phyloP scores from a whole-genome alignment of 2,329 filamentous ascomycete species.

The Drechslerella dactyloides region DNA sequence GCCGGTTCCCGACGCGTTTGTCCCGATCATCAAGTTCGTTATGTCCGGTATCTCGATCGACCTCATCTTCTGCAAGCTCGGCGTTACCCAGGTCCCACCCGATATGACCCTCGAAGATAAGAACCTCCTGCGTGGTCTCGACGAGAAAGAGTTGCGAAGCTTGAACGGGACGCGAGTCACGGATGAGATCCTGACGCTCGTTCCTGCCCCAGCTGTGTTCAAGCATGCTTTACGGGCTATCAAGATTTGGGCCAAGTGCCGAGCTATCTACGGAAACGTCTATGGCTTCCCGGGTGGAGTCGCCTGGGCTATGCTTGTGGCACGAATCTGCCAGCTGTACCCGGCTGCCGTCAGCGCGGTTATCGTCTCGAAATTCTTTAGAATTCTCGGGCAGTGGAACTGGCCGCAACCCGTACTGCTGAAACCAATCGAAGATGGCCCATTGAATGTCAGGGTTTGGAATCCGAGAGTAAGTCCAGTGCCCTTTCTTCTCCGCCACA shows the following conservation, averaged over 20 bases:
- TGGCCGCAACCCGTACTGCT: slow-evolving; percentile 94
- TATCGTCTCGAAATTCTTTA: slow-evolving; percentile 92
- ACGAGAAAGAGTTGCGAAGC: slow-evolving; percentile 84
- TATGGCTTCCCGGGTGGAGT: slow-evolving; percentile 96
- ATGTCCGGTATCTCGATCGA: slow-evolving; percentile 92
- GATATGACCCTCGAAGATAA: slow-evolving; percentile 81
- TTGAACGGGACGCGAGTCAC: slow-evolving; percentile 94
- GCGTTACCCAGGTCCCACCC: slow-evolving; percentile 72
- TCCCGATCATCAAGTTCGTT: slow-evolving; percentile 97
- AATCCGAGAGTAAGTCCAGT: slow-evolving; percentile 76
- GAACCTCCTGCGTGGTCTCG: slow-evolving; percentile 80
- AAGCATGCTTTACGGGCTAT: slow-evolving; percentile 86
- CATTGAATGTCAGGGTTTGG: slow-evolving; percentile 85
- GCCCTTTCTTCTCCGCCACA: background rate
- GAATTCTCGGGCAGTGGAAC: slow-evolving; percentile 85
- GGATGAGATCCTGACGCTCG: slow-evolving; percentile 84
- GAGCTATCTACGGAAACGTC: slow-evolving; percentile 93
- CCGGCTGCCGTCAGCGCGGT: slow-evolving; percentile 88
- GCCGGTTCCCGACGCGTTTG: slow-evolving; percentile 85
- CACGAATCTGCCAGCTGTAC: slow-evolving; percentile 93
- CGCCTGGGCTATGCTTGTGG: slow-evolving; percentile 97
- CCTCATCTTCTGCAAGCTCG: slow-evolving; percentile 82
- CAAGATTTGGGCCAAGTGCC: slow-evolving; percentile 93
- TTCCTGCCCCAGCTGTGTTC: slow-evolving; percentile 89
- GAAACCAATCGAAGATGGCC: slow-evolving; percentile 82